phyloP scores from a whole-genome alignment of 2,329 filamentous ascomycete species.

The Colletotrichum limetticola region DNA sequence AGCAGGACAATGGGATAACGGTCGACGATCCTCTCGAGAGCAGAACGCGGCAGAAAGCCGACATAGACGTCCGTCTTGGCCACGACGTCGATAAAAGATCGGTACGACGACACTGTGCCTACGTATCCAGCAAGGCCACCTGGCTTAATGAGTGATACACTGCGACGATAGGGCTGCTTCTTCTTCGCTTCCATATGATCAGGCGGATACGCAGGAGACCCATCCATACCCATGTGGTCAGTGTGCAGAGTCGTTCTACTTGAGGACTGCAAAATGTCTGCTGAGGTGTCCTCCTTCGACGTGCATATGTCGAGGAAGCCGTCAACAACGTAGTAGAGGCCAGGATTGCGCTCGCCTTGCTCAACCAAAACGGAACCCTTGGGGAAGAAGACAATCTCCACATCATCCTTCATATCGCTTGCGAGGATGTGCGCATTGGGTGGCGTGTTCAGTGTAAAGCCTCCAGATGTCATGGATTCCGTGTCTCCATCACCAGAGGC shows the following conservation, averaged over 20 bases:
- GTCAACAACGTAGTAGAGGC: slow-evolving; percentile 96
- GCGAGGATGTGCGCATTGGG: slow-evolving; percentile 74
- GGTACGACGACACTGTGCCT: slow-evolving; percentile 91
- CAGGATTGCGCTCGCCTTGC: slow-evolving; percentile 95
- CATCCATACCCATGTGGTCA: slow-evolving; percentile 23
- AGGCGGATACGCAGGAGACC: slow-evolving; percentile 29
- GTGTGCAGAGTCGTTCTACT: slow-evolving; percentile 44
- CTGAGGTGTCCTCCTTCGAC: slow-evolving; percentile 69
- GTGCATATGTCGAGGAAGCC: slow-evolving; percentile 95
- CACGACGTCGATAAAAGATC: slow-evolving; percentile 95
- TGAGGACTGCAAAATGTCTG: slow-evolving; percentile 53
- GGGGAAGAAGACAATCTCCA: slow-evolving; percentile 97
- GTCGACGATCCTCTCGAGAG: slow-evolving; percentile 92
- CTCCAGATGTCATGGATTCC: slow-evolving; percentile 83
- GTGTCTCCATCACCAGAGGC: slow-evolving; percentile 82
- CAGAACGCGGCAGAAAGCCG: slow-evolving; percentile 87
- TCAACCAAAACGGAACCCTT: slow-evolving; percentile 95
- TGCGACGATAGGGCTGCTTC: slow-evolving; percentile 65
- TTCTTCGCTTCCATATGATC: slow-evolving; percentile 52
- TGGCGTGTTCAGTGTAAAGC: slow-evolving; percentile 68
- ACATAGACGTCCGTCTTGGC: slow-evolving; percentile 99
- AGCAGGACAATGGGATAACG: slow-evolving; percentile 90
- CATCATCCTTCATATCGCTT: slow-evolving; percentile 87
- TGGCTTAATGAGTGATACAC: slow-evolving; percentile 91
- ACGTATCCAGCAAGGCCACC: slow-evolving; percentile 95